phyloP scores from a whole-genome alignment of 2,329 filamentous ascomycete genomes.

The Chrysosphaeria jannelii region DNA sequence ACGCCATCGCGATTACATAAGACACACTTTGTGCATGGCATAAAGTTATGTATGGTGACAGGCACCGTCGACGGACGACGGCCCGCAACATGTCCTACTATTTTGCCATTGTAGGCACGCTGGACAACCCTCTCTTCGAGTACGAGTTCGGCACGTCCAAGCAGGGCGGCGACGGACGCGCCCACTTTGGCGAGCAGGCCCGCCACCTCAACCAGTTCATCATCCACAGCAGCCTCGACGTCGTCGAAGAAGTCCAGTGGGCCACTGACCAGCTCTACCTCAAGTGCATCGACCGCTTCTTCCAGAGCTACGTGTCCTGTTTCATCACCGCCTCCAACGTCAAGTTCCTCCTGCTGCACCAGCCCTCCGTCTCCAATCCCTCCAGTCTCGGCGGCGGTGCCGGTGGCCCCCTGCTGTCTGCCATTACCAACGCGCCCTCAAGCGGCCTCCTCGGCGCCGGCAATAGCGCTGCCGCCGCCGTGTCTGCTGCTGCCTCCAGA shows the following conservation, averaged over 20 bases:
- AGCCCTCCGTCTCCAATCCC: slow-evolving; percentile 19
- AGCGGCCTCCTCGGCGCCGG: slow-evolving; percentile 1
- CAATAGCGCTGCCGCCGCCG: slow-evolving; percentile 9
- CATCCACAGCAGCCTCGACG: slow-evolving; percentile 74
- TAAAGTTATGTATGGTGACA: too few relatives aligned
- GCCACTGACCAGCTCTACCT: slow-evolving; percentile 72
- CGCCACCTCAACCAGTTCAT: slow-evolving; percentile 95
- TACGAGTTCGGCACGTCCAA: slow-evolving; percentile 93
- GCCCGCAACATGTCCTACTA: slow-evolving; percentile 71
- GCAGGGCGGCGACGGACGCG: slow-evolving; percentile 72
- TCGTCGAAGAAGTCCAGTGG: slow-evolving; percentile 94
- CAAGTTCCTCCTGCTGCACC: slow-evolving; percentile 81
- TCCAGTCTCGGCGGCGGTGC: slow-evolving; percentile 4
- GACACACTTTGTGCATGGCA: too few relatives aligned
- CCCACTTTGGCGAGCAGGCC: slow-evolving; percentile 66
- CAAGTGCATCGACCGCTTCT: slow-evolving; percentile 89
- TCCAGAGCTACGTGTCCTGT: slow-evolving; percentile 80
- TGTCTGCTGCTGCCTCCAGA: slow-evolving; percentile 12
- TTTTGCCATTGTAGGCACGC: slow-evolving; percentile 85
- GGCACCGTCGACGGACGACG: too few relatives aligned
- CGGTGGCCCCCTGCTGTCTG: slow-evolving; percentile 1
- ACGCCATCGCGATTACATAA: too few relatives aligned
- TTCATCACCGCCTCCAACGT: slow-evolving; percentile 82
- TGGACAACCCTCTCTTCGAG: slow-evolving; percentile 89
- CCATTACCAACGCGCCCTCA: too few relatives aligned